Evolutionary conservation across 257 asterid species (phyloP), one percentile per base, ranked within the genome.

Genomic region (Solanum tarijense): DNA sequence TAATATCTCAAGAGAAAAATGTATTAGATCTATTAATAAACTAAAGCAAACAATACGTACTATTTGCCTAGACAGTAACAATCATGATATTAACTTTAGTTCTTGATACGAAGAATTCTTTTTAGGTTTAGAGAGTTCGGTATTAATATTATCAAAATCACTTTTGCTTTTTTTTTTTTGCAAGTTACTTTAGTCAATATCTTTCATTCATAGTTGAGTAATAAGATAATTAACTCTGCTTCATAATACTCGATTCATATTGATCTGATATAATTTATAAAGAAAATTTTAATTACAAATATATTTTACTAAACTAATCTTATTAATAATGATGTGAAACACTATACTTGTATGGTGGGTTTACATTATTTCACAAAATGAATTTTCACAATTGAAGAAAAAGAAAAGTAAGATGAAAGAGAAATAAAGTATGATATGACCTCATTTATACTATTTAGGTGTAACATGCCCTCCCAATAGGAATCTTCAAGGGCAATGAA

Each of bases 401-500:
- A 7, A 71, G 71, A 27, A 9, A 85, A 25, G 23, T 10, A 34
- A 14, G 12, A 38, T 78, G 84, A 87, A 78, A 35, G 32, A 87
- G n/a, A 79, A 87, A 46, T 81, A 52, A 60, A 85, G 79, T 86
- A 46, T 25, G 78, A 85, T 82, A 87, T 21, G 74, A 48, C 38
- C 86, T 81, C 85, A 88, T 86, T 41, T 55, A 69, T 38, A 48
- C 69, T 58, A 86, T 86, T 86, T 41, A 72, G 71, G 88, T 71
- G 58, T 31, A 71, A 74, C 88, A 86, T 71, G 71, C 72, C 72
- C 69, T 81, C 69, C 39, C 66, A 48, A 48, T 48, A 48, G 90
- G 94, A 86, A 89, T 89, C 89, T 86, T 86, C 83, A 71, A 89
- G 91, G 87, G 86, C 88, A 89, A 43, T 75, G 87, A 86, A 89